Conservation (phyloP, 176 grass and related monocot genomes). For the Hordeum marinum region DNA sequence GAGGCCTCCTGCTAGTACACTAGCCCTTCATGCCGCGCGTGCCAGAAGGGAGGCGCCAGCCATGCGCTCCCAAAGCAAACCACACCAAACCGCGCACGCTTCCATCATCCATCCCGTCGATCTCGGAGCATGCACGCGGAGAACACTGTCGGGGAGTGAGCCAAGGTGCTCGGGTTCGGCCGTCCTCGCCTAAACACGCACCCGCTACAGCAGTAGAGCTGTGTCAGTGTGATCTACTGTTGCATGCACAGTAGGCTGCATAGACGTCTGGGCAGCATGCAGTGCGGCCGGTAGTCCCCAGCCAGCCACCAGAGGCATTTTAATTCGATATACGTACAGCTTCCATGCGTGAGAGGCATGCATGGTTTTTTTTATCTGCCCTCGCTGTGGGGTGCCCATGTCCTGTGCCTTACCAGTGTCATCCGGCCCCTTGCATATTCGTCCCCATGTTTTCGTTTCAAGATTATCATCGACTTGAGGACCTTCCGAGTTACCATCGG, state of each 20-base stretch:
- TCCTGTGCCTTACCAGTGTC: too few relatives aligned
- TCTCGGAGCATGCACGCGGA: constrained; percentile 6
- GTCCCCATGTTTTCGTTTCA: too few relatives aligned
- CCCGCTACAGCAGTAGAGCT: background rate
- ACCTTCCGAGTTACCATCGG: too few relatives aligned
- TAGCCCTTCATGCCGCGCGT: background rate
- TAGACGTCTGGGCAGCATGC: background rate
- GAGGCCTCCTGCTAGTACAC: too few relatives aligned
- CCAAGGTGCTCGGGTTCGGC: constrained; percentile 53
- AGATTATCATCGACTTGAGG: too few relatives aligned
- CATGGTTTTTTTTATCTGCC: background rate
- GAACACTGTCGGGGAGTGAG: constrained; percentile 33
- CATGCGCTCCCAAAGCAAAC: constrained; percentile 30
- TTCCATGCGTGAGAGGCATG: background rate
- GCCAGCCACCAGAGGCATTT: background rate
- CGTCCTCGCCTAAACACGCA: background rate
- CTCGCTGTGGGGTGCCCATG: background rate
- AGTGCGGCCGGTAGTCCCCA: background rate
- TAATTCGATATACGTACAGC: background rate
- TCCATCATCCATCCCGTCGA: background rate
- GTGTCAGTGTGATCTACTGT: background rate
- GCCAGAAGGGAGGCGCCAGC: constrained; percentile 22
- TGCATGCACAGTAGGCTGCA: background rate
- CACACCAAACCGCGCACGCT: constrained; percentile 33
- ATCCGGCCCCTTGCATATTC: too few relatives aligned